These are phyloP conservation scores for Entomortierella parvispora DNA, from an alignment of 192 early-diverging fungal genomes.

Conservation along the genomic window DNA sequence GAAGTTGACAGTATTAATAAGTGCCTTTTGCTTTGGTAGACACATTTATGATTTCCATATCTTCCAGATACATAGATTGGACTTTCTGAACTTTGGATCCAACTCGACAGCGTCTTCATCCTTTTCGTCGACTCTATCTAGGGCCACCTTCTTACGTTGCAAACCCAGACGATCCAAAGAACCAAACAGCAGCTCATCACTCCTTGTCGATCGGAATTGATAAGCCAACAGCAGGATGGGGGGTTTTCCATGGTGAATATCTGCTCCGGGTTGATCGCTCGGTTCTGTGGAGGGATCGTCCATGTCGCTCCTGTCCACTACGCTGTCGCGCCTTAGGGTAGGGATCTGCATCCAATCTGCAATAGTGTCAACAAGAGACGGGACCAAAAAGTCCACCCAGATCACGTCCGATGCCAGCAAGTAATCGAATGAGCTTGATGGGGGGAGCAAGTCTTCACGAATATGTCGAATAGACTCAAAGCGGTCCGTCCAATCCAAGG, in stretches of 20 bases:
- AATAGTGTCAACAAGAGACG: conserved; percentile 52
- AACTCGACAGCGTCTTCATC: conserved; percentile 24
- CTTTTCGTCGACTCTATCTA: conserved; percentile 7
- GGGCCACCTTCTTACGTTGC: conserved; percentile 19
- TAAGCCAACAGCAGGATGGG: conserved; percentile 49
- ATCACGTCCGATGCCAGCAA: conserved; percentile 58
- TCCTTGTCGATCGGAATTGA: conserved; percentile 49
- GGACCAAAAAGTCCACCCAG: conserved; percentile 57
- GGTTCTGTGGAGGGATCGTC: neutral
- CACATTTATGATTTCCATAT: conserved; percentile 25
- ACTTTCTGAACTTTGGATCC: conserved; percentile 26
- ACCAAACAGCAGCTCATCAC: conserved; percentile 48
- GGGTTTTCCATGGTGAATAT: neutral
- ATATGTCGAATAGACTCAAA: conserved; percentile 13
- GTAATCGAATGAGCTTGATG: conserved; percentile 35
- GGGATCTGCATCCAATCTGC: conserved; percentile 19
- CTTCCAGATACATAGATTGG: conserved; percentile 43
- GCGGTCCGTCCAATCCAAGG: conserved; percentile 41
- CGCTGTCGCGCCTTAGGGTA: conserved; percentile 18
- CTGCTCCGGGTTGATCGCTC: neutral
- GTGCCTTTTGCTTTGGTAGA: too few species aligned
- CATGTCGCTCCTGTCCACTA: conserved; percentile 1
- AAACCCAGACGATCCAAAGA: conserved; percentile 30
- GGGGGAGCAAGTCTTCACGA: conserved; percentile 5
- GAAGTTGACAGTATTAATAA: conserved; percentile 11